Conservation (phyloP, 352 stramenopile species). For the Globisporangium barbulae region DNA sequence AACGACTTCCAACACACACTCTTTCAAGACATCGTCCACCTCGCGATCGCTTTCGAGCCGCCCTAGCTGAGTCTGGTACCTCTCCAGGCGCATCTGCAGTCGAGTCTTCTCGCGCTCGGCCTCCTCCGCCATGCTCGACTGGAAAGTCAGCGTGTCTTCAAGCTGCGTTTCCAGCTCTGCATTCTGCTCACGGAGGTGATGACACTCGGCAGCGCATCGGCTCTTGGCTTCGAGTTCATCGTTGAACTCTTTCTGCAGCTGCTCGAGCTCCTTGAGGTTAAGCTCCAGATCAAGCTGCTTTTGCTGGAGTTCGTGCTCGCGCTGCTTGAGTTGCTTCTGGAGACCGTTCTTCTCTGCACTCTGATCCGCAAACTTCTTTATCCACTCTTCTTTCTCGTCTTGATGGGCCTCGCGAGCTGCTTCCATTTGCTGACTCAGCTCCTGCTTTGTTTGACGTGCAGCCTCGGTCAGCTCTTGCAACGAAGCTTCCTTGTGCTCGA, state of each 20-base stretch:
- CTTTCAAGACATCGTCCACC: constrained; percentile 50
- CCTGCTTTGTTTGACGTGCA: constrained; percentile 29
- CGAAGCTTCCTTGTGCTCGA: constrained; percentile 44
- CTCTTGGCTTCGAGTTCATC: constrained; percentile 25
- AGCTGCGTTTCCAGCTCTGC: constrained; percentile 26
- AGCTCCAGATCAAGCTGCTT: constrained; percentile 39
- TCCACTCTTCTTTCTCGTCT: constrained; percentile 56
- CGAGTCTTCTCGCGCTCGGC: constrained; percentile 31
- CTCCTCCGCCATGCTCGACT: constrained; percentile 22
- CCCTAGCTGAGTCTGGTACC: constrained; percentile 60
- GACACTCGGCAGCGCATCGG: constrained; percentile 24
- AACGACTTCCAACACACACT: constrained; percentile 55
- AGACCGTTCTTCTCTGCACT: constrained; percentile 49
- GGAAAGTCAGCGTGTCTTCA: constrained; percentile 20
- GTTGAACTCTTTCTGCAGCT: constrained; percentile 35
- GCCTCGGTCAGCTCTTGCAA: constrained; percentile 32
- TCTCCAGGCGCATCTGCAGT: constrained; percentile 39
- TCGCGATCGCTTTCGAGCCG: constrained; percentile 39
- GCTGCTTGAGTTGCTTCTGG: constrained; percentile 51
- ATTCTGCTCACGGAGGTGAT: constrained; percentile 24
- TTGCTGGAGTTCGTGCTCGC: constrained; percentile 33
- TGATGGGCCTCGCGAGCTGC: constrained; percentile 32
- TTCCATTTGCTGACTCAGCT: constrained; percentile 38
- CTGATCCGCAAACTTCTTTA: constrained; percentile 58
- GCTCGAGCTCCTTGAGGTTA: constrained; percentile 38